Base-by-base conservation (phyloP, 1,284 basidiomycete species). In the Cystobasidium slooffiae region DNA sequence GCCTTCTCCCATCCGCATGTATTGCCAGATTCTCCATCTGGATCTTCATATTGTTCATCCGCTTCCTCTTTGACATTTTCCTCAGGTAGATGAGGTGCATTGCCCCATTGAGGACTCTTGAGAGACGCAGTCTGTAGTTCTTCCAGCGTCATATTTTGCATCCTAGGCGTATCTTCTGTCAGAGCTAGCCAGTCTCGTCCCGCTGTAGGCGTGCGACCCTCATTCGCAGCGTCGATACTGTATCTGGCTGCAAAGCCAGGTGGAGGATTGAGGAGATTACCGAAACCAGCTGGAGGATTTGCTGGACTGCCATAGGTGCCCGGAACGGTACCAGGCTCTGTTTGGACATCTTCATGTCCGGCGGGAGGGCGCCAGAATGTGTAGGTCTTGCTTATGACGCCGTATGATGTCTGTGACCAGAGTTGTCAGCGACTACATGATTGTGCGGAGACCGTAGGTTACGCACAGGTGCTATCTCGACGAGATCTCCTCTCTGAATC, bases 401-500 rank as follows among this genome's bases (percentile, higher is more conserved):
- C 75, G 52, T 76, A 76, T 0, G 75, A 59, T 56, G 75, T 53
- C 72, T 73, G 46, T 18, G 24, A 24, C 6, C 41, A 31, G 9
- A 44, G 14, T 20, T n/a, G 3, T 22, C 4, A 3, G 52, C 20
- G 1, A 4, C 37, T 64, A 41, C 0, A 51, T 12, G 37, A 20
- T 10, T 31, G 22, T 37, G 1, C n/a, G 6, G 10, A 10, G 7
- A 37, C 10, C 14, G 14, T 44, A 14, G 18, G 41, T 8, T 8
- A 44, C 63, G 2, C 44, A 72, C 67, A 7, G 79, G 78, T 18
- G 76, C 76, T 6, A 79, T 78, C 64, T 80, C 79, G 5, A 80
- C 76, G 41, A 79, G 69, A 58, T 80, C 80, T 7, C 80, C 80
- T 41, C 80, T 65, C 22, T 79, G 65, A 12, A 99, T 91, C 82